Base-by-base conservation (phyloP, 495 filamentous ascomycete species). In the Neurospora sp. region DNA sequence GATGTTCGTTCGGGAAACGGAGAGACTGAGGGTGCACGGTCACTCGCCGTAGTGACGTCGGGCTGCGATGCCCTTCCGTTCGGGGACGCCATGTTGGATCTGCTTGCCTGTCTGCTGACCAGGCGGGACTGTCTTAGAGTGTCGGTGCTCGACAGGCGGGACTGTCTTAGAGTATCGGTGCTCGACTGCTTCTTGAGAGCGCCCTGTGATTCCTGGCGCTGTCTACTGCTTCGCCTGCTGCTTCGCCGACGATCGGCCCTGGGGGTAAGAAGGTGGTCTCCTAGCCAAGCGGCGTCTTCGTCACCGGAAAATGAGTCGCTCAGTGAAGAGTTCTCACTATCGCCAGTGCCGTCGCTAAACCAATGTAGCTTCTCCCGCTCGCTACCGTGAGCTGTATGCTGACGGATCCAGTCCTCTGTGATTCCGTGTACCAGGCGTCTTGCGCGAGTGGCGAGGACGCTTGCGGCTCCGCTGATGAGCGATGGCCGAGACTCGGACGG, bases 331-430 rank as follows among this genome's bases (percentile, higher is more conserved):
- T 82, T 83, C 83, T 87, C 87, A 80, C 84, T 88, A 75, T 87
- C 87, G 76, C 88, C 89, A 37, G 88, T 87, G 74, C 90, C 90
- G 90, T 93, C 91, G 76, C 91, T 93, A 59, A 91, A 80, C 91
- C 91, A 93, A 79, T 91, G 88, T 45, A 86, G 87, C 70, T 87
- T 85, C 79, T 93, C 91, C 70, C 87, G 87, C 48, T 86, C 81
- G 53, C 83, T 83, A 74, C 89, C 88, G 74, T 87, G 85, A 10
- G 88, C 86, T 8, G 91, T 89, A 75, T 92, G 91, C 75, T 91
- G 89, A 45, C 91, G 89, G 73, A 93, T 91, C 91, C 91, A 93
- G 83, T 91, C 90, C 77, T 92, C 88, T 1, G 91, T 93, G 71
- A 92, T 89, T 59, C 91, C 90, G 77, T 87, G 81, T 44, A 87